A percentile compares a stretch with the other conserved stretches of the same genome.
These are phyloP conservation scores for Marasmius fiardii DNA, from an alignment of 1,284 basidiomycete species.

Conservation along the genomic window DNA sequence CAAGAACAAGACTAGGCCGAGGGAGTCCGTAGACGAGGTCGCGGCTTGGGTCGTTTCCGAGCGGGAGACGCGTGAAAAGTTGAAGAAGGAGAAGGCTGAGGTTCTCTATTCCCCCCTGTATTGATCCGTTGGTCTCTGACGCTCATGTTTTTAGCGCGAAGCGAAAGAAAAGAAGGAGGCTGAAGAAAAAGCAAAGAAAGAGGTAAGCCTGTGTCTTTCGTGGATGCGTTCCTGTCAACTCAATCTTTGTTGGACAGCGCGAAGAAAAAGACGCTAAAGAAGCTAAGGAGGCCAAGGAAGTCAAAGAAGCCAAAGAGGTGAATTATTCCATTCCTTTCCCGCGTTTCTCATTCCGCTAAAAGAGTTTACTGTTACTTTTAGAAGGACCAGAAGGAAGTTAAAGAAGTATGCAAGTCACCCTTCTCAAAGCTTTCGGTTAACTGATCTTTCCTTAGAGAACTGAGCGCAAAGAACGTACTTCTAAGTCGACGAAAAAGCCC, in stretches of 20 bases:
- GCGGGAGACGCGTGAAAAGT: conserved; percentile 74
- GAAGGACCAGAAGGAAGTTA: conserved; percentile 20
- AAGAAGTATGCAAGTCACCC: conserved; percentile 12
- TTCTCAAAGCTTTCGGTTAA: background rate
- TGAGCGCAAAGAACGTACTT: conserved; percentile 53
- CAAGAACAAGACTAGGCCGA: conserved; percentile 81
- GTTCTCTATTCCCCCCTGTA: conserved; percentile 27
- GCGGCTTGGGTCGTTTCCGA: conserved; percentile 71
- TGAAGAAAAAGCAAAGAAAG: conserved; percentile 55
- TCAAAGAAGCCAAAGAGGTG: conserved; percentile 44
- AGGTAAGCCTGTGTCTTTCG: conserved; percentile 31
- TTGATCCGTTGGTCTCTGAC: conserved; percentile 7
- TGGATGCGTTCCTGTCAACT: background rate
- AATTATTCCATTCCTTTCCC: background rate
- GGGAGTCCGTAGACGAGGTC: conserved; percentile 78
- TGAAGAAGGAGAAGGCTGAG: conserved; percentile 85
- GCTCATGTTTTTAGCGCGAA: conserved; percentile 47
- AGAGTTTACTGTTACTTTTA: conserved; percentile 8
- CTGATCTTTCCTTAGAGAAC: conserved; percentile 34
- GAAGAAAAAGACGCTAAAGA: conserved; percentile 44
- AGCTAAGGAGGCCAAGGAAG: too few relatives aligned
- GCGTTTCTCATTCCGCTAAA: conserved; percentile 7
- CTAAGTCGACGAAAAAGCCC: conserved; percentile 49
- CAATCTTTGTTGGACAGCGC: conserved; percentile 26
- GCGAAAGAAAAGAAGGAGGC: conserved; percentile 73